Evolutionary conservation across 2,329 filamentous ascomycete genomes (phyloP).

Genomic region (Tolypocladium capitatum): DNA sequence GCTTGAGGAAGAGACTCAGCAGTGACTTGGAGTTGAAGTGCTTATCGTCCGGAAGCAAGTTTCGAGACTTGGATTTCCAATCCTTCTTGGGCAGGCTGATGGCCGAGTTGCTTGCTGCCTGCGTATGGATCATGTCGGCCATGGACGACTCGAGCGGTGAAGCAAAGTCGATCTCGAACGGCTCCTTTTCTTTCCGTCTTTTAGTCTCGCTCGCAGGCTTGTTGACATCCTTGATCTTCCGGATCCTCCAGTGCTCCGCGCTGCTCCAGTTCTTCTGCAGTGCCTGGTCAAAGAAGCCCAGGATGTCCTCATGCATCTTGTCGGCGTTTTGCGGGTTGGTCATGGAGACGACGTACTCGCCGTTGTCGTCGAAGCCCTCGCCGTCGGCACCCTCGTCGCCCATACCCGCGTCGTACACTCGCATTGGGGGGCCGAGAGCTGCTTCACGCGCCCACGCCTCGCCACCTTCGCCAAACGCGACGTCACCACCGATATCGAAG

Average conservation of each 20-base stretch:
- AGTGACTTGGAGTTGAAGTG: conserved; percentile 93
- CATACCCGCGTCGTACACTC: conserved; percentile 54
- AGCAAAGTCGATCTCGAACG: conserved; percentile 85
- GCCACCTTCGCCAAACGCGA: conserved; percentile 88
- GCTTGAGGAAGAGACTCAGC: conserved; percentile 83
- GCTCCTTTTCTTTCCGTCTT: conserved; percentile 86
- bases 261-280: conserved; percentile 95
- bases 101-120: conserved; percentile 63
- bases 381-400: conserved; percentile 38
- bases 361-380: conserved; percentile 37
- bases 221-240: conserved; percentile 69
- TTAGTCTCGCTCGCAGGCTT: conserved; percentile 49
- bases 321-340: conserved; percentile 51
- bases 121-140: conserved; percentile 68
- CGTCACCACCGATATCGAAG: conserved; percentile 57
- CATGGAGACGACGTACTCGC: conserved; percentile 70
- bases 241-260: conserved; percentile 97
- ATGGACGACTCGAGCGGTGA: conserved; percentile 58
- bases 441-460: conserved; percentile 92
- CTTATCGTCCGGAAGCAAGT: conserved; percentile 92
- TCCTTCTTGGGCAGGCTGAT: conserved; percentile 87
- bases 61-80: conserved; percentile 86
- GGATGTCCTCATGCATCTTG: conserved; percentile 74
- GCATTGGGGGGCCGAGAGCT: conserved; percentile 73
- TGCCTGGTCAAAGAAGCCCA: conserved; percentile 96